These are phyloP conservation scores for Gentiana dahurica DNA, from an alignment of 257 asterid species.

Conservation along the genomic window DNA sequence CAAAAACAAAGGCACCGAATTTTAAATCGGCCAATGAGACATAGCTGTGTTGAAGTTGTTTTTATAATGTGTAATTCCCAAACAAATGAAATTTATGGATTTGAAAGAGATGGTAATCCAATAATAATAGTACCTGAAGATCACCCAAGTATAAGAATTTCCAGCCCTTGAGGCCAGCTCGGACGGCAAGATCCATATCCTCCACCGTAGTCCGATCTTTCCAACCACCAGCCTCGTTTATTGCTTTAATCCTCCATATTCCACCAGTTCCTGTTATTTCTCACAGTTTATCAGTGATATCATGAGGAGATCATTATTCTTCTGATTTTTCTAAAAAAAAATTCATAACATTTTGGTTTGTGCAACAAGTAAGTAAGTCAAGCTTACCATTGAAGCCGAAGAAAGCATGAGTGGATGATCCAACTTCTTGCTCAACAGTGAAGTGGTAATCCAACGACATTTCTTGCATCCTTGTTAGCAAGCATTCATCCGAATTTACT, in stretches of 20 bases:
- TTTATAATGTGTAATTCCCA: too few relatives aligned
- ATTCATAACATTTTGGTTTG: too few relatives aligned
- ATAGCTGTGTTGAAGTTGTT: too few relatives aligned
- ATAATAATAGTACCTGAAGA: conserved; percentile 41
- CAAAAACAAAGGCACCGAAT: too few relatives aligned
- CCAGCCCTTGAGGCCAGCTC: conserved; percentile 96
- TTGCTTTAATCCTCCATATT: conserved; percentile 88
- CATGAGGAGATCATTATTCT: too few relatives aligned
- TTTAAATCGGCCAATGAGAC: too few relatives aligned
- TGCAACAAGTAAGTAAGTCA: background rate
- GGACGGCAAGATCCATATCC: conserved; percentile 96
- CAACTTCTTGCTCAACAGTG: conserved; percentile 96
- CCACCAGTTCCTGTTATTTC: conserved; percentile 70
- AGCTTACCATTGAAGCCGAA: conserved; percentile 83
- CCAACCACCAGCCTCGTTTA: conserved; percentile 97
- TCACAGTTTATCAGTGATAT: background rate
- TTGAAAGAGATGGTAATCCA: background rate
- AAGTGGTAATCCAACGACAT: conserved; percentile 94
- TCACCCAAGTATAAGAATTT: conserved; percentile 82
- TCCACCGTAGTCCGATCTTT: conserved; percentile 91
- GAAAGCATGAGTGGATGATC: conserved; percentile 96
- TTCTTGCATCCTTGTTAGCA: conserved; percentile 96
- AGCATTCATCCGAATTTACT: conserved; percentile 82
- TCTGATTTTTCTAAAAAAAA: background rate
- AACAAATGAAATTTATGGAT: background rate